Evolutionary conservation across 768 basidiomycete genomes (phyloP).

Genomic region (Serendipita indica): DNA sequence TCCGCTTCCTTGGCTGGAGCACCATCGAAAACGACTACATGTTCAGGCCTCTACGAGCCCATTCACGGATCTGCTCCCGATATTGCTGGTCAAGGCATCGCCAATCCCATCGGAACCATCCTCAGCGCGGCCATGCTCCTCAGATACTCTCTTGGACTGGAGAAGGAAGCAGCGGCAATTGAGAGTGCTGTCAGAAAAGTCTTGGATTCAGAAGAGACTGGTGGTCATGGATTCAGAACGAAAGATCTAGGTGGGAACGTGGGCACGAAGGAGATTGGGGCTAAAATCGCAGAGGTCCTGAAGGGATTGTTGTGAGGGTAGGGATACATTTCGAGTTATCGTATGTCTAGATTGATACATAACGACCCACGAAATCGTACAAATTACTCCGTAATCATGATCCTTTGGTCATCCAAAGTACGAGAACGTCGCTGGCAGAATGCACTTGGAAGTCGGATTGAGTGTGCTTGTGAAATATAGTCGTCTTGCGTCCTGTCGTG

Average conservation of each 20-base stretch:
- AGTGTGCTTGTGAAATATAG: neutral
- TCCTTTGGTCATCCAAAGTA: neutral
- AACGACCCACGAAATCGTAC: no score
- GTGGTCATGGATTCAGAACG: constrained; percentile 68
- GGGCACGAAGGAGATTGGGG: constrained; percentile 67
- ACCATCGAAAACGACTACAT: constrained; percentile 37
- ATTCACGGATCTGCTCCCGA: constrained; percentile 93
- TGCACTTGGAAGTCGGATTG: neutral
- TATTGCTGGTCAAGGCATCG: constrained; percentile 86
- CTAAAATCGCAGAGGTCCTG: constrained; percentile 62
- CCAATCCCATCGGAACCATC: constrained; percentile 91
- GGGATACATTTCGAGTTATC: neutral
- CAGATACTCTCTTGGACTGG: constrained; percentile 85
- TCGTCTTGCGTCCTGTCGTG: neutral
- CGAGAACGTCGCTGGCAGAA: neutral
- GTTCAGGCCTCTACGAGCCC: constrained; percentile 84
- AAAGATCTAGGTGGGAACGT: constrained; percentile 74
- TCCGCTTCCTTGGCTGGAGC: constrained; percentile 93
- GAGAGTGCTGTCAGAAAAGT: constrained; percentile 85
- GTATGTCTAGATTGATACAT: no score
- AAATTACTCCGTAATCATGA: no score
- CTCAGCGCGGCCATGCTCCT: constrained; percentile 87
- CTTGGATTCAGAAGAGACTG: constrained; percentile 50
- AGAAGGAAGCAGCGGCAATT: constrained; percentile 68
- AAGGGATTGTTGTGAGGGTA: constrained; percentile 33